Percentiles rank a stretch among this genome's conserved stretches.
These are phyloP conservation scores for Ceraceosorus guamensis DNA, from an alignment of 1,284 basidiomycete species.

Conservation along the genomic window DNA sequence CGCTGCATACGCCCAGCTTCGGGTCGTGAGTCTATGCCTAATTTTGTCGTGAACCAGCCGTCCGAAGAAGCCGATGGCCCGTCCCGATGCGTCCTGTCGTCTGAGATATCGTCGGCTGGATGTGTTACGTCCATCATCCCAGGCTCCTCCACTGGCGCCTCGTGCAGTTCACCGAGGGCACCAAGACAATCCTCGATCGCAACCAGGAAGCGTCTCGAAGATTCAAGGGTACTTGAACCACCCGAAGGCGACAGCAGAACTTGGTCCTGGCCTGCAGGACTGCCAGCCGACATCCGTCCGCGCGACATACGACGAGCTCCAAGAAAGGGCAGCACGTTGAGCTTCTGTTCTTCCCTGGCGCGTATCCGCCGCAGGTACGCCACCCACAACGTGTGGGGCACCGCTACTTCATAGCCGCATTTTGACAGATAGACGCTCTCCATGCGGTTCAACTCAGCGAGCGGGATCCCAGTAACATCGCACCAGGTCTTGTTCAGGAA, in stretches of 20 bases:
- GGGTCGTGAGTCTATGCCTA: slow-evolving; percentile 6
- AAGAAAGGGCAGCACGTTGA: not conserved
- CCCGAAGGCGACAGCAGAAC: slow-evolving; percentile 2
- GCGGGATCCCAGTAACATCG: slow-evolving; percentile 46
- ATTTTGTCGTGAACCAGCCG: not conserved
- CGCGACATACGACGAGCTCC: not conserved
- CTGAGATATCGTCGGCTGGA: slow-evolving; percentile 1
- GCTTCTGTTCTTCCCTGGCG: slow-evolving; percentile 22
- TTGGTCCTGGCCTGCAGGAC: slow-evolving; percentile 13
- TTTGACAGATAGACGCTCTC: slow-evolving; percentile 43
- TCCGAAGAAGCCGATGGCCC: not conserved
- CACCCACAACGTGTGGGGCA: slow-evolving; percentile 39
- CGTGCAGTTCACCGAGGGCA: slow-evolving; percentile 21
- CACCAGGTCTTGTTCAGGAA: slow-evolving; percentile 48
- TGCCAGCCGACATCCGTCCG: not conserved
- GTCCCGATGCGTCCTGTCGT: slow-evolving; percentile 10
- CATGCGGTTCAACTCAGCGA: slow-evolving; percentile 41
- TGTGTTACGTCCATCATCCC: not conserved
- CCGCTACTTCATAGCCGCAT: slow-evolving; percentile 39
- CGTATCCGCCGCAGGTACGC: slow-evolving; percentile 29
- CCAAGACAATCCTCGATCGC: slow-evolving; percentile 27
- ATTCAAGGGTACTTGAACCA: slow-evolving; percentile 21
- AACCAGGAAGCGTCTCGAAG: slow-evolving; percentile 23
- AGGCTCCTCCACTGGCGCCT: slow-evolving; percentile 10
- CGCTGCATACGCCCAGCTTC: slow-evolving; percentile 16